Evolutionary conservation across 371 early-diverging fungal genomes (phyloP).

Genomic region (Mucor plumbeus): DNA sequence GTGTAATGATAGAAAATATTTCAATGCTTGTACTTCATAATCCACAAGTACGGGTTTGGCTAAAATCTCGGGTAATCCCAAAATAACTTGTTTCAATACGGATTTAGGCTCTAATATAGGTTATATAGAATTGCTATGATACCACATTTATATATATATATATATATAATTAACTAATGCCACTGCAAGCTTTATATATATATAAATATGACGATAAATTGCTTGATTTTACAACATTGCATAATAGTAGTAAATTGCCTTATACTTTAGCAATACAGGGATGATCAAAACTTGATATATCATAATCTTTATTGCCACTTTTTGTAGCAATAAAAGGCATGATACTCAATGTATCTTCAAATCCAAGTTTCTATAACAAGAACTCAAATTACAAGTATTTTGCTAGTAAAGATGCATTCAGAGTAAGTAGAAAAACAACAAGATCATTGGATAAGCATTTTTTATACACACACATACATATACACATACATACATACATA

Average conservation of each 20-base stretch:
- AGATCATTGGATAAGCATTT: not conserved
- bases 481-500: not conserved
- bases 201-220: not conserved
- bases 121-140: not conserved
- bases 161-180: not conserved
- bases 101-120: not conserved
- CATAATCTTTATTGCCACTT: not conserved
- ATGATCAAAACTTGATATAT: not conserved
- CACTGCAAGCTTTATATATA: not conserved
- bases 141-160: too few relatives aligned
- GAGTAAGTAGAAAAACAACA: not conserved
- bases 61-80: conserved; percentile 1
- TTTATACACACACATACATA: not conserved
- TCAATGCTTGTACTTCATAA: not conserved
- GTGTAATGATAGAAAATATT: too few relatives aligned
- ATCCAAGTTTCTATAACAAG: not conserved
- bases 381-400: not conserved
- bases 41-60: conserved; percentile 3
- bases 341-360: not conserved
- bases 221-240: not conserved
- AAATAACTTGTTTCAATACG: conserved; percentile 3
- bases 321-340: not conserved
- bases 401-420: not conserved
- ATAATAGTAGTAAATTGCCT: too few relatives aligned
- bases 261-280: too few relatives aligned